Percentiles rank a stretch among this genome's conserved stretches.
Conservation (phyloP, 306 rosid genomes). For the Gastrolobium villosum region DNA sequence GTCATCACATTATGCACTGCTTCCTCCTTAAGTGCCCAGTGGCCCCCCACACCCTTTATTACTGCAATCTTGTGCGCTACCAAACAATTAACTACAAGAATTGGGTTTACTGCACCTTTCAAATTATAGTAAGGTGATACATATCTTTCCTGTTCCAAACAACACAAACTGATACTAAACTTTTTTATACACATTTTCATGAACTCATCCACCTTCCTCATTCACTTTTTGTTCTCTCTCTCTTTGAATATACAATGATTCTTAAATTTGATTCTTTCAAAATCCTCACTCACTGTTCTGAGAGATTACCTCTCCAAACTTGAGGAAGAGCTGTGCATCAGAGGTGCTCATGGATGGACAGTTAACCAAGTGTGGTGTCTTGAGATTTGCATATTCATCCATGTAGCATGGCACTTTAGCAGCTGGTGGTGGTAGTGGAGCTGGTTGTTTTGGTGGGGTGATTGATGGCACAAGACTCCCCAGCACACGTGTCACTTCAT, state of each 20-base stretch:
- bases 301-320: conserved; percentile 95
- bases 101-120: conserved; percentile 44
- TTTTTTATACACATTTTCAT: conserved; percentile 58
- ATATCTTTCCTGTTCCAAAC: conserved; percentile 43
- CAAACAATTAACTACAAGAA: conserved; percentile 52
- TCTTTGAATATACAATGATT: conserved; percentile 33
- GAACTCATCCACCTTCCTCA: conserved; percentile 36
- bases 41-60: conserved; percentile 46
- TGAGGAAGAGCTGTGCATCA: conserved; percentile 88
- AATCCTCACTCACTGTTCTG: conserved; percentile 72
- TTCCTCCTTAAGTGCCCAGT: conserved; percentile 34
- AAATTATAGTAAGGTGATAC: conserved; percentile 31
- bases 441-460: conserved; percentile 44
- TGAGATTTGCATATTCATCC: conserved; percentile 88
- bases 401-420: conserved; percentile 67
- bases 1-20: conserved; percentile 58
- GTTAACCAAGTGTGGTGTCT: conserved; percentile 77
- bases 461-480: conserved; percentile 63
- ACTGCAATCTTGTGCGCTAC: conserved; percentile 44
- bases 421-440: conserved; percentile 45
- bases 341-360: conserved; percentile 93
- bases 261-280: conserved; percentile 4
- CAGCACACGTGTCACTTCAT: conserved; percentile 81
- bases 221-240: neutral
- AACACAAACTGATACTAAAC: conserved; percentile 42